Conservation (phyloP, 305 asterid species). For the Fraxinus xanthoxyloides region DNA sequence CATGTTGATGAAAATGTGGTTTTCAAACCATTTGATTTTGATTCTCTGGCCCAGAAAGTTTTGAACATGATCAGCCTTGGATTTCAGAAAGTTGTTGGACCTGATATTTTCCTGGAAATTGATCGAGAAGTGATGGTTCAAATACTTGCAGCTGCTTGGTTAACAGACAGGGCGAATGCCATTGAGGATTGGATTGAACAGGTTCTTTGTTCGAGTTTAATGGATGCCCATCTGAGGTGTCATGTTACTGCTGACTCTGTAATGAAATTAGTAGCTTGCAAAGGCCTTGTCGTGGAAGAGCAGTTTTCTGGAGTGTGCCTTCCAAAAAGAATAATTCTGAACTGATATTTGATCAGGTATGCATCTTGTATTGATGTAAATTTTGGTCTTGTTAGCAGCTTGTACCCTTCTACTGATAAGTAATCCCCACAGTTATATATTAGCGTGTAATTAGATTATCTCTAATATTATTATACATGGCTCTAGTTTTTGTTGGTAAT, state of each 20-base stretch:
- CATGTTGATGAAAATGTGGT: constrained; percentile 56
- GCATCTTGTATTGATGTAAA: constrained; percentile 15
- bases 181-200: constrained; percentile 68
- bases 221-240: constrained; percentile 42
- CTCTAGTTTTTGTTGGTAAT: background rate
- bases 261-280: constrained; percentile 52
- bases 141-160: constrained; percentile 80
- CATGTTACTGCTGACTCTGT: constrained; percentile 30
- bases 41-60: constrained; percentile 49
- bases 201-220: constrained; percentile 51
- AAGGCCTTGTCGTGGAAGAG: constrained; percentile 45
- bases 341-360: constrained; percentile 40
- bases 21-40: constrained; percentile 69
- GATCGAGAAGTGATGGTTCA: constrained; percentile 61
- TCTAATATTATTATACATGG: background rate
- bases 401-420: background rate
- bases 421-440: background rate
- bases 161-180: constrained; percentile 39
- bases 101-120: constrained; percentile 45
- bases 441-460: background rate
- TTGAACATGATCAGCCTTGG: constrained; percentile 44
- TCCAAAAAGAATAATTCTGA: constrained; percentile 51
- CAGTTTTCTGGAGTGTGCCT: constrained; percentile 59
- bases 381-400: constrained; percentile 9
- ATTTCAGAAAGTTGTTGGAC: constrained; percentile 45